A percentile compares a stretch with the other conserved stretches of the same genome.
phyloP scores from a whole-genome alignment of 2,329 filamentous ascomycete genomes.

The Cordyceps cateniannulata region DNA sequence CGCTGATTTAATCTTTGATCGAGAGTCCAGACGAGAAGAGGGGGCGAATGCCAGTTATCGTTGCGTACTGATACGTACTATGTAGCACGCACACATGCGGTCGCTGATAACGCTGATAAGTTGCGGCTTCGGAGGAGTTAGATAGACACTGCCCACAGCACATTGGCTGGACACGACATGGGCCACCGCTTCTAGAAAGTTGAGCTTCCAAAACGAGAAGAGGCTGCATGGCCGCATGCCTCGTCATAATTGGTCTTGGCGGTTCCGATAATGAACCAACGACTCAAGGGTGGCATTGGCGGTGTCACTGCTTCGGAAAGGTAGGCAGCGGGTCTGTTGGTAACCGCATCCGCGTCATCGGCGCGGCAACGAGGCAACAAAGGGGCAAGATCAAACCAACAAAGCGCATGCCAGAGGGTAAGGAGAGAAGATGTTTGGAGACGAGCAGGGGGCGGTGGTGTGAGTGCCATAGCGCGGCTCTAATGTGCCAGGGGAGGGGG shows the following conservation, averaged over 20 bases:
- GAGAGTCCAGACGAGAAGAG: neutral
- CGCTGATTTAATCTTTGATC: neutral
- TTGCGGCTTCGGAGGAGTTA: neutral
- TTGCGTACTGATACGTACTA: neutral
- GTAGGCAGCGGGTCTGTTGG: neutral
- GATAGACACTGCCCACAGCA: neutral
- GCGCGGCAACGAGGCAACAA: neutral
- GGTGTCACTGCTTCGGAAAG: neutral
- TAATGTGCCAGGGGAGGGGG: neutral
- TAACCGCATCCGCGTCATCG: neutral
- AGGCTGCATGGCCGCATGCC: neutral
- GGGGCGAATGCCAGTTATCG: neutral
- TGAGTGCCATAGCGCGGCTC: neutral
- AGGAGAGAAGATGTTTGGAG: neutral
- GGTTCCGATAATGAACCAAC: neutral
- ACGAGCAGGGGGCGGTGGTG: neutral
- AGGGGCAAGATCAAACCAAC: neutral
- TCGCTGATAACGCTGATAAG: neutral
- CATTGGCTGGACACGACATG: neutral
- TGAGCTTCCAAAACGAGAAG: neutral
- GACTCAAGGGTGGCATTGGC: neutral
- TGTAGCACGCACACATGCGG: neutral
- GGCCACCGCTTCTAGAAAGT: neutral
- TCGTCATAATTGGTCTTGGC: neutral
- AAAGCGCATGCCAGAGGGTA: neutral